These are phyloP conservation scores for Exidia glandulosa DNA, from an alignment of 768 basidiomycete species.

Conservation along the genomic window DNA sequence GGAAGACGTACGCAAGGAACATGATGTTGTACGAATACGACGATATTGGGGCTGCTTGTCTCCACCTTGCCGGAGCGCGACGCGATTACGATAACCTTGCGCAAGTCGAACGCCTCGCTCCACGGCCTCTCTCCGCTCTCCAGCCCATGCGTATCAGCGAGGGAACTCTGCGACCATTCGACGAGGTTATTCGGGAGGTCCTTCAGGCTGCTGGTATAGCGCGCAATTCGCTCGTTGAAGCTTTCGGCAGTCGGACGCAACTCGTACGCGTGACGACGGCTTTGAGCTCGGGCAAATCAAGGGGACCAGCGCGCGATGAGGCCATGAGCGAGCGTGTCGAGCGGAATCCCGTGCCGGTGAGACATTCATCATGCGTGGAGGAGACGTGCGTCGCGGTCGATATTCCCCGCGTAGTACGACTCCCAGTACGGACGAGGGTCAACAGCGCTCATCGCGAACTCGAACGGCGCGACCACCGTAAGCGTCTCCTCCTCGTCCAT, in stretches of 20 bases:
- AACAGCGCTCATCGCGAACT: conserved; percentile 39
- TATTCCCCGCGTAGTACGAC: conserved; percentile 47
- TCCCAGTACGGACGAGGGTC: conserved; percentile 30
- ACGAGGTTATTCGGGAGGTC: conserved; percentile 58
- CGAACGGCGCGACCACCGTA: conserved; percentile 33
- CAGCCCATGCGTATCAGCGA: conserved; percentile 47
- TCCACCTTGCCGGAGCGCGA: conserved; percentile 62
- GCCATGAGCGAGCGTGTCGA: conserved; percentile 56
- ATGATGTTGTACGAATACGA: conserved; percentile 48
- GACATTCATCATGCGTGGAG: conserved; percentile 36
- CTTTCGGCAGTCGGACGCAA: too few relatives aligned
- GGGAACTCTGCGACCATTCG: conserved; percentile 60
- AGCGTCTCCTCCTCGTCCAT: conserved; percentile 32
- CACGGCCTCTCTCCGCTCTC: conserved; percentile 30
- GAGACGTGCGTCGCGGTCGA: conserved; percentile 43
- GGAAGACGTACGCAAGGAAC: conserved; percentile 45
- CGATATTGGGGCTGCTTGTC: conserved; percentile 40
- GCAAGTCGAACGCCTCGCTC: conserved; percentile 78
- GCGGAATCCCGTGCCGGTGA: conserved; percentile 37
- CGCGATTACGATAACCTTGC: conserved; percentile 67
- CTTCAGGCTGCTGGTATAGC: conserved; percentile 53
- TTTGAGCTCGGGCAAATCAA: conserved; percentile 63
- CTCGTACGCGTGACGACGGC: conserved; percentile 21
- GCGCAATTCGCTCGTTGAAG: conserved; percentile 36
- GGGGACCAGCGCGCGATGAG: conserved; percentile 47